Conservation (phyloP, 345 rosid species). For the Punica granatum region DNA sequence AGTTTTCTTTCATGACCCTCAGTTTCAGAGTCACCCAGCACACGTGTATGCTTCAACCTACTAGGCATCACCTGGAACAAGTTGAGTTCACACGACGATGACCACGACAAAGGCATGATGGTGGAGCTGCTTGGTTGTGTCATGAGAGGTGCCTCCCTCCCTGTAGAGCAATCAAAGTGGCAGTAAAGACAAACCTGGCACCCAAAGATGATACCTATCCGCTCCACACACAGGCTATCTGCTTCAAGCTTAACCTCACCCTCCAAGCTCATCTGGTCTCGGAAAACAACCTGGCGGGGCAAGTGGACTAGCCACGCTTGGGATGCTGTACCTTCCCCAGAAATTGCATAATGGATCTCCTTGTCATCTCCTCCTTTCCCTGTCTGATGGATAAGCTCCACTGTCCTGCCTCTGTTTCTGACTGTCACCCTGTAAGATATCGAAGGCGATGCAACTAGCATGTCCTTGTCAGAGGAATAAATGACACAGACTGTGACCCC, state of each 20-base stretch:
- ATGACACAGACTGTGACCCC: slow-evolving; percentile 4
- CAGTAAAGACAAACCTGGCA: slow-evolving; percentile 2
- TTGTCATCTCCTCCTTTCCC: background rate
- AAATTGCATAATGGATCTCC: background rate
- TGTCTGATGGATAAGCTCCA: slow-evolving; percentile 5
- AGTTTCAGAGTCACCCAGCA: too few species aligned
- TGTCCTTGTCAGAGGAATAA: background rate
- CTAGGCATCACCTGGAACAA: background rate
- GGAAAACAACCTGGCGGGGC: slow-evolving; percentile 1
- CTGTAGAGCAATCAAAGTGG: background rate
- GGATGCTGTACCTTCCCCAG: background rate
- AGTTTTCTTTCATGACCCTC: too few species aligned
- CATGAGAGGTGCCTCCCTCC: background rate
- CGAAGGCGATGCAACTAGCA: background rate
- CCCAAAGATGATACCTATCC: slow-evolving; percentile 1
- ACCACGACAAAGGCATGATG: background rate
- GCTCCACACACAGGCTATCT: background rate
- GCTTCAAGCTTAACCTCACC: slow-evolving; percentile 1
- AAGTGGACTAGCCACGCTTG: background rate
- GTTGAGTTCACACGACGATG: background rate
- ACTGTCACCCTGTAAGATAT: background rate
- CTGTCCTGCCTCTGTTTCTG: background rate
- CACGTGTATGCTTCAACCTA: background rate
- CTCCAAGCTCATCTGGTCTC: slow-evolving; percentile 1
- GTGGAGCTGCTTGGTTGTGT: background rate